Evolutionary conservation across 2,329 filamentous ascomycete species (phyloP), one percentile per base, ranked within the genome.

Genomic region (Coniochaeta ligniaria): DNA sequence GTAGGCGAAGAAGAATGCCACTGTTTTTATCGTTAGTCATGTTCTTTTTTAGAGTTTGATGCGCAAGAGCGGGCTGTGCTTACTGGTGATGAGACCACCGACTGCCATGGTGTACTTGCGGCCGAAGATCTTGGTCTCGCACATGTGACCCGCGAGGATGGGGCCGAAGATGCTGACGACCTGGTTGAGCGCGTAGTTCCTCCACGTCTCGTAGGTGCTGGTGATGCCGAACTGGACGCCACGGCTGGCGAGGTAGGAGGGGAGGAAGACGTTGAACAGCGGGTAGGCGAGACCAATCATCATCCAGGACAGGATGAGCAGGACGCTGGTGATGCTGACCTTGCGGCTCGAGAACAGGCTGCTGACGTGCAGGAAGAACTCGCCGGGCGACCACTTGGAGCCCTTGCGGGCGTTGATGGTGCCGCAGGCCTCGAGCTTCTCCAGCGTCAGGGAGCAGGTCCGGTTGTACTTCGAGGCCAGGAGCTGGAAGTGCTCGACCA

Each of bases 1-100:
- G 71, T 91, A 92, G 4, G 83, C 86, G 67, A 92, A 91, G 76
- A 92, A 90, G 72, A 92, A 89, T 2, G 78, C 78, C 78, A 87
- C 83, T 22, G 86, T n/a, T n/a, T 89, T 38, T 14, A 12, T 12
- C 9, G 31, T 33, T 33, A 33, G 31, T 9, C 31, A 33, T 33
- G 31, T 5, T 33, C 31, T 33, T n/a, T n/a, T n/a, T n/a, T n/a
- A n/a, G n/a, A n/a, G n/a, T n/a, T n/a, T n/a, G n/a, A n/a, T n/a
- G n/a, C n/a, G n/a, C n/a, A n/a, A n/a, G n/a, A n/a, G n/a, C n/a
- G n/a, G n/a, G n/a, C n/a, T 16, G 6, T 38, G 35, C 35, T 38
- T 38, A 38, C 35, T 38, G 35, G 35, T 38, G 35, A 87, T 67
- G 6, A 90, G 71, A 0, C 88, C 86, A 1, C 88, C 88, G 52